A percentile compares a stretch with the other conserved stretches of the same genome.
Evolutionary conservation across 1,139 yeast species (phyloP).

Genomic region (Maudiozyma humilis): DNA sequence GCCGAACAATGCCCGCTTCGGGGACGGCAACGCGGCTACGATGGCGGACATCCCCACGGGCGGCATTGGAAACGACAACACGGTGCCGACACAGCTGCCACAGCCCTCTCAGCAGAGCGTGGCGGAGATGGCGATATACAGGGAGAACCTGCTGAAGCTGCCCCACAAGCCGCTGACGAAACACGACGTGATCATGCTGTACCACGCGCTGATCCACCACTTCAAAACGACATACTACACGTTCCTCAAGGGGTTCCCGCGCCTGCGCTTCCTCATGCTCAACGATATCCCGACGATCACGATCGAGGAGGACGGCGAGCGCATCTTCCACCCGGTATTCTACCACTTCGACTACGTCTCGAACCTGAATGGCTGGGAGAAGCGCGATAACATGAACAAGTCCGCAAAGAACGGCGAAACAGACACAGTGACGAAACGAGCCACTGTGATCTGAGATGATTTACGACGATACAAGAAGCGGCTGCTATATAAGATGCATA

Average conservation of each 20-base stretch:
- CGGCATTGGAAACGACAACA: not conserved
- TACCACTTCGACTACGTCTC: constrained; percentile 28
- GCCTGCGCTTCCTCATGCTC: constrained; percentile 33
- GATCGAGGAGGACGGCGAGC: constrained; percentile 24
- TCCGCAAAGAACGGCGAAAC: constrained; percentile 8
- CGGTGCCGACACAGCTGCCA: constrained; percentile 5
- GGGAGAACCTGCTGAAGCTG: constrained; percentile 12
- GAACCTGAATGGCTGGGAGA: constrained; percentile 30
- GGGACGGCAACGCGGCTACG: not conserved
- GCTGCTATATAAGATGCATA: no score
- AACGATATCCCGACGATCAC: constrained; percentile 36
- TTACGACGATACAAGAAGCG: no score
- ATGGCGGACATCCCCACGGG: not conserved
- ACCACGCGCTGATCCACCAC: constrained; percentile 35
- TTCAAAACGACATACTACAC: constrained; percentile 32
- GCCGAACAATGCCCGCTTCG: not conserved
- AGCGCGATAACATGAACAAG: constrained; percentile 9
- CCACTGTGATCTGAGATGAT: constrained; percentile 11
- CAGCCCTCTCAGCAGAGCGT: no score
- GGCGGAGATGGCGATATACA: constrained; percentile 7
- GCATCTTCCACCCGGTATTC: constrained; percentile 31
- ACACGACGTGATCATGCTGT: constrained; percentile 30
- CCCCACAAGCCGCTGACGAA: constrained; percentile 29
- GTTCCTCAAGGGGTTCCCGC: constrained; percentile 30
- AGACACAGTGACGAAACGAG: constrained; percentile 19